Conservation (phyloP, 768 basidiomycete genomes). For the Lyophyllum atratum region DNA sequence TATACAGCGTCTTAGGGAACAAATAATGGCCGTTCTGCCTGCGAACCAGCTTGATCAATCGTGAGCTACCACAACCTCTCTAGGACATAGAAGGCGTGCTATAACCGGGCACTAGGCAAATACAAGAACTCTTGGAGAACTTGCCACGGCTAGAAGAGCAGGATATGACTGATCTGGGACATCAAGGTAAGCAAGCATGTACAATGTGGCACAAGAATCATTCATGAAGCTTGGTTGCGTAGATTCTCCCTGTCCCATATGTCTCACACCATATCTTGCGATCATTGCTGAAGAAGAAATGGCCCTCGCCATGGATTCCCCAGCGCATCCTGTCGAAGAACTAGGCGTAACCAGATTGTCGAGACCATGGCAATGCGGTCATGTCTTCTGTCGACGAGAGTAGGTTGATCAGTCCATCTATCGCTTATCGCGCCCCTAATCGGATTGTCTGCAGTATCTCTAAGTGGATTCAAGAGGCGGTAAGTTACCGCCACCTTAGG, state of each 20-base stretch:
- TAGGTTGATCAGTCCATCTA: slow-evolving; percentile 29
- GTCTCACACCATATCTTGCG: slow-evolving; percentile 67
- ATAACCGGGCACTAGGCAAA: slow-evolving; percentile 29
- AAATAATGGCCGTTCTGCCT: slow-evolving; percentile 13
- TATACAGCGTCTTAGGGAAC: slow-evolving; percentile 14
- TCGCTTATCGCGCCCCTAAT: background rate
- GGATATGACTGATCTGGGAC: slow-evolving; percentile 46
- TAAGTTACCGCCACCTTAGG: slow-evolving; percentile 31
- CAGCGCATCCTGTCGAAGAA: slow-evolving; percentile 68
- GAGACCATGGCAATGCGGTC: slow-evolving; percentile 55
- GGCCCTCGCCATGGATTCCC: slow-evolving; percentile 76
- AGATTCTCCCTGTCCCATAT: slow-evolving; percentile 80
- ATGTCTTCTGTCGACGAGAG: slow-evolving; percentile 85
- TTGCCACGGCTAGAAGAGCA: slow-evolving; percentile 55
- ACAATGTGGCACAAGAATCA: background rate
- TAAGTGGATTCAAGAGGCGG: slow-evolving; percentile 63
- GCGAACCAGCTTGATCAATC: slow-evolving; percentile 14
- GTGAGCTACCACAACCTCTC: slow-evolving; percentile 15
- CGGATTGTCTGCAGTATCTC: slow-evolving; percentile 46
- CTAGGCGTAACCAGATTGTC: slow-evolving; percentile 69
- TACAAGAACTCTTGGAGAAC: slow-evolving; percentile 39
- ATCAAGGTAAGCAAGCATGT: slow-evolving; percentile 47
- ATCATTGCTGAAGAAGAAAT: slow-evolving; percentile 75
- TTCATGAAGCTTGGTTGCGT: background rate
- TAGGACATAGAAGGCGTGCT: background rate